Base-by-base conservation (phyloP, 805 yeast genomes). In the Starmerella bacillaris region DNA sequence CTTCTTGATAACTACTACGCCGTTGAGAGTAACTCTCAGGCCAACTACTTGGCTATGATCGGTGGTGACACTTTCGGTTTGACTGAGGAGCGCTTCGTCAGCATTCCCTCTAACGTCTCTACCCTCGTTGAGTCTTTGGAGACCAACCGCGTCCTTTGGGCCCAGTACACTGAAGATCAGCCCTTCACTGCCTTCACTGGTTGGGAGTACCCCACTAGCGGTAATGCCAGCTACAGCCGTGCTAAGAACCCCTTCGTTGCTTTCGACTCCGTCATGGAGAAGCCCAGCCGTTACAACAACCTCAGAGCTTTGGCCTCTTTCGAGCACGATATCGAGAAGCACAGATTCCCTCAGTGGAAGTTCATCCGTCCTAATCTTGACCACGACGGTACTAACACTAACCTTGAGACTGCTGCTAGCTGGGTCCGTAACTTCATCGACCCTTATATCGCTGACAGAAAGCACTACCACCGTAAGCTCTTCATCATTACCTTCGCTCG, bases 351-450 rank as follows among this genome's bases (percentile, higher is more conserved):
- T 30, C 72, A 67, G 57, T 67, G 67, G 65, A 43, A 57, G 42
- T 58, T 66, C 56, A 59, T 67, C 50, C 67, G 71, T 29, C 72
- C 72, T 38, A 66, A 67, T 55, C 60, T 65, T 65, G 54, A 67
- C 39, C 57, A 65, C 52, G 70, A 67, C 49, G 72, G 70, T 31
- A 68, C 67, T 41, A 68, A 63, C 51, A 44, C 65, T 28, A 63
- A 58, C 45, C 59, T 67, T 36, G 58, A 56, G 36, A 56, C 59
- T 33, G 62, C 70, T 17, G 66, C 67, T 27, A 39, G 44, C 35
- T 67, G 72, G 72, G 46, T 65, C 24, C 58, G 58, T 37, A 41
- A 51, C 37, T 65, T 65, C 58, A 47, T 67, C 37, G 54, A 50
- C 36, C 69, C 70, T 30, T 51, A 63, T 47, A 28, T 46, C 33